phyloP scores from a whole-genome alignment of 495 filamentous ascomycete species.

The Penicillium simplicissimum region DNA sequence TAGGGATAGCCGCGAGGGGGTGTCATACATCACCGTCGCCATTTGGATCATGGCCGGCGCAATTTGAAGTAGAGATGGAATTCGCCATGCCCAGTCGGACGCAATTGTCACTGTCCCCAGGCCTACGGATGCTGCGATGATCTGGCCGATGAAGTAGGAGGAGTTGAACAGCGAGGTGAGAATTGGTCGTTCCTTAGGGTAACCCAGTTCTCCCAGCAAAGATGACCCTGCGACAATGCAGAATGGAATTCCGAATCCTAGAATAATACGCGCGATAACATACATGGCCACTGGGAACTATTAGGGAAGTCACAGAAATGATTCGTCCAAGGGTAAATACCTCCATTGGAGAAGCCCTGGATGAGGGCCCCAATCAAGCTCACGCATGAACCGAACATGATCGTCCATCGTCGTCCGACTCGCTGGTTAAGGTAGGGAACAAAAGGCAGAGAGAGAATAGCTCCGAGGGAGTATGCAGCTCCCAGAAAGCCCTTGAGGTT shows the following conservation, averaged over 20 bases:
- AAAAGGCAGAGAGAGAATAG: slow-evolving; percentile 59
- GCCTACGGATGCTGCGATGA: slow-evolving; percentile 58
- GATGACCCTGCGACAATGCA: slow-evolving; percentile 65
- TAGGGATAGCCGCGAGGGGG: not conserved
- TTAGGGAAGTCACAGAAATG: slow-evolving; percentile 16
- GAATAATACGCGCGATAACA: slow-evolving; percentile 62
- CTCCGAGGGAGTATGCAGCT: slow-evolving; percentile 38
- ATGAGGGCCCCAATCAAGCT: slow-evolving; percentile 60
- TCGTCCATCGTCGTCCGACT: slow-evolving; percentile 57
- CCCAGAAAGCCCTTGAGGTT: slow-evolving; percentile 32
- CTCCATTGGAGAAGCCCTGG: slow-evolving; percentile 45
- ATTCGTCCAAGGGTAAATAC: slow-evolving; percentile 10
- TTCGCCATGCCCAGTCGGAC: slow-evolving; percentile 64
- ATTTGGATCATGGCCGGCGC: slow-evolving; percentile 34
- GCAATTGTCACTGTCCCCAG: slow-evolving; percentile 58
- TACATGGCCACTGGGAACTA: slow-evolving; percentile 56
- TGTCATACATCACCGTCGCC: slow-evolving; percentile 41
- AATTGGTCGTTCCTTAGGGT: slow-evolving; percentile 66
- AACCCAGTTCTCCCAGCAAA: slow-evolving; percentile 64
- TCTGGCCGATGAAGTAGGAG: slow-evolving; percentile 62
- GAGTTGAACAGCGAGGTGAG: slow-evolving; percentile 69
- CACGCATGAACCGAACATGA: slow-evolving; percentile 59
- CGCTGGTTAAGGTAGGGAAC: slow-evolving; percentile 59
- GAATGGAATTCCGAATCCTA: slow-evolving; percentile 65
- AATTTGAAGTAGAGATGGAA: slow-evolving; percentile 62